Evolutionary conservation across 2,329 filamentous ascomycete genomes (phyloP), one percentile per base, ranked within the genome.

Genomic region (Calonectria ilicicola): DNA sequence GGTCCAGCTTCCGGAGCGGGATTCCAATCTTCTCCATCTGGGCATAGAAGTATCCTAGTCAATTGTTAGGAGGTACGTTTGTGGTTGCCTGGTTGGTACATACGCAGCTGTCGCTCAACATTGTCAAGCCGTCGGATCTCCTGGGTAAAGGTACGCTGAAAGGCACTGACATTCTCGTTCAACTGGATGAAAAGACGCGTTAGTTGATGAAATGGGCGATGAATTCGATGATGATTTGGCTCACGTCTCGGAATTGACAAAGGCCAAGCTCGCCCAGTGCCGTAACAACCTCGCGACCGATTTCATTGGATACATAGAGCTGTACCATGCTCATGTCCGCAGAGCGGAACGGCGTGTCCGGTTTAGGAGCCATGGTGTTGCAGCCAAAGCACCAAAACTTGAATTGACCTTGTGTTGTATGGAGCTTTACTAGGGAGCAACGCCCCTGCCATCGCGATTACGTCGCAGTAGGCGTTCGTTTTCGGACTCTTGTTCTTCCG

Each of bases 321-420:
- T 99, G 97, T 82, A 98, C 98, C 93, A 99, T 93, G 90, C 95
- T 98, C 97, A 99, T 99, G 86, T 98, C 95, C 94, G 95, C 95
- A 84, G 97, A 99, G 91, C 97, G 96, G 93, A 99, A 98, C 89
- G 98, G 94, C 86, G 96, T 98, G 88, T 98, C 95, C 87, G 95
- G 87, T 84, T 88, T 86, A 78, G 89, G 88, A 85, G 91, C 91
- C 92, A 93, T 93, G 81, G 75, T 75, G 81, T 81, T 78, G 81
- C 71, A 72, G 74, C 68, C 72, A 72, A 70, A 76, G 76, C 81
- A 79, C 82, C 82, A 77, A 76, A 76, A 80, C 80, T 76, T 78
- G 78, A 74, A 72, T 77, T 67, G 72, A 79, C 72, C 76, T 78
- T 77, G 74, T 72, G 75, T 60, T 60, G 35, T 26, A 77, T 81